These are phyloP conservation scores for Fusarium albidum DNA, from an alignment of 2,329 filamentous ascomycete species.

Conservation along the genomic window DNA sequence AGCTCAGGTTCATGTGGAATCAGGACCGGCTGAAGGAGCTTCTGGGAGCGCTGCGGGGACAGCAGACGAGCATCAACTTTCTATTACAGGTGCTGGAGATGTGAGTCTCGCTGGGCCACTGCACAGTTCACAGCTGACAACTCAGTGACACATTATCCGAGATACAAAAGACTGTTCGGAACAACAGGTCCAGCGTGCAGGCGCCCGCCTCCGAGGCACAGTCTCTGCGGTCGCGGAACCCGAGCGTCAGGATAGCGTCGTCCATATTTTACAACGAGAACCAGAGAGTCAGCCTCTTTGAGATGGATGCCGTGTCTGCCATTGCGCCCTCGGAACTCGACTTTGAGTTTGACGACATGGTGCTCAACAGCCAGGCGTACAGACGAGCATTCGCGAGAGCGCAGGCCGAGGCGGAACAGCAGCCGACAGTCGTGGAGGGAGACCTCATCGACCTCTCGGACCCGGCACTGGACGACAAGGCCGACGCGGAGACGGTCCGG, in stretches of 20 bases:
- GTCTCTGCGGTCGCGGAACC: background rate
- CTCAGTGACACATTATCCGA: background rate
- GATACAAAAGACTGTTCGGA: background rate
- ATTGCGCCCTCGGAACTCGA: slow-evolving; percentile 9
- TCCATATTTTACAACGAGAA: slow-evolving; percentile 5
- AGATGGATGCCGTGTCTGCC: background rate
- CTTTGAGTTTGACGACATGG: slow-evolving; percentile 3
- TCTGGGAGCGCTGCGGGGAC: background rate
- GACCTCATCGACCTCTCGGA: slow-evolving; percentile 1
- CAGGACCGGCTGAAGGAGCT: slow-evolving; percentile 3
- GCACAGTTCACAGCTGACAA: background rate
- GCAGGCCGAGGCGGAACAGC: background rate
- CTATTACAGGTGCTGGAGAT: background rate
- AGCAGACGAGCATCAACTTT: background rate
- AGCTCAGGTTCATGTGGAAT: slow-evolving; percentile 14
- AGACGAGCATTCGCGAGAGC: background rate
- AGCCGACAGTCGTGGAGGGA: background rate
- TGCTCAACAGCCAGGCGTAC: slow-evolving; percentile 3
- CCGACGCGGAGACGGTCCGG: background rate
- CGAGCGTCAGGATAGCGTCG: background rate
- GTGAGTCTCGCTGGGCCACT: background rate
- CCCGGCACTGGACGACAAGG: background rate
- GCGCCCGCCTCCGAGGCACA: background rate
- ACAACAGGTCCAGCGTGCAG: background rate
- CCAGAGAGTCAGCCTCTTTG: background rate